Base-by-base conservation (phyloP, 139 green algal species). In the Ulvella scutata region DNA sequence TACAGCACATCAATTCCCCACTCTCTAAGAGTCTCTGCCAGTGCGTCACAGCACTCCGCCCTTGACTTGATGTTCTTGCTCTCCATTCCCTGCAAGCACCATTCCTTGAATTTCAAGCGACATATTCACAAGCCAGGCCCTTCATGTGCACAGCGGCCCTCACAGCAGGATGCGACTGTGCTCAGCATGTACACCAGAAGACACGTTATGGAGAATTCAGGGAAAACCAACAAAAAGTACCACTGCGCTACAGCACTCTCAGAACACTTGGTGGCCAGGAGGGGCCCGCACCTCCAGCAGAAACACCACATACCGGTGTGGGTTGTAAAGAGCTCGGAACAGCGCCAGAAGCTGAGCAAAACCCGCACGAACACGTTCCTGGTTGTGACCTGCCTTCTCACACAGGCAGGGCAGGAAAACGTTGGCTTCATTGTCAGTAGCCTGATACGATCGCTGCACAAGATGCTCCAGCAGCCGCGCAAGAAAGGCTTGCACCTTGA, bases 331-430 rank as follows among this genome's bases (percentile, higher is more conserved):
- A 31, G 33, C 34, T 7, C 76, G 79, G 2, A 86, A 72, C 33
- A 81, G 72, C n/a, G 81, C 73, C 61, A 98, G 78, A 23, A 98
- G 82, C 62, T 96, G 9, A 26, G 33, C 61, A 79, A 67, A 67
- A 26, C 51, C 51, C 26, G 26, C 43, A 20, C 82, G 76, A 37
- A 93, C 79, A 31, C 86, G 76, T 31, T 90, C 86, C 78, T 90
- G 85, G 74, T 93, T 94, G 86, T 97, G 91, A 0, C 94, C 94
- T 21, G 77, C 78, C 85, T 97, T 98, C 76, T 99, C 94, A 36
- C 96, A 86, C 60, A 99, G 43, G 20, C 82, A 89, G 13, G 94
- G 94, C 37, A 98, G 67, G 61, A 98, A 83, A n/a, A 90, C 43
- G 37, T 86, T 80, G 17, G 88, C 89, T 75, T 99, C 94, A 39